Percentiles rank a stretch among this genome's conserved stretches.
Evolutionary conservation across 176 grass and related monocot species (phyloP).

Genomic region (bread wheat (Triticum aestivum)): DNA sequence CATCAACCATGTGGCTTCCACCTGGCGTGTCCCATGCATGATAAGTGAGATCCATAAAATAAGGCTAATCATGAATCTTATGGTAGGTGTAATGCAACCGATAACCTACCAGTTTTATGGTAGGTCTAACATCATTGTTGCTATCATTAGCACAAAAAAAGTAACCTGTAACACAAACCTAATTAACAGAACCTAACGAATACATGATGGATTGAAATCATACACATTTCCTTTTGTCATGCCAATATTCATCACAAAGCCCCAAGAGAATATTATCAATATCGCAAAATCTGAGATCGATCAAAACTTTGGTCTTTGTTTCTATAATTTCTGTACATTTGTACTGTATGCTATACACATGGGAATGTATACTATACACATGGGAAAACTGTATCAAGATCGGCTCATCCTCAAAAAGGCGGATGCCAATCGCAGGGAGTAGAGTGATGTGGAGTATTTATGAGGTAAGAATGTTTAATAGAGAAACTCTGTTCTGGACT

Average conservation of each 20-base stretch:
- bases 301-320: constrained; percentile 3
- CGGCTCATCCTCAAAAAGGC: constrained; percentile 26
- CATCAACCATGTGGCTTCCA: too few relatives aligned
- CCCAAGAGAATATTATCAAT: not conserved
- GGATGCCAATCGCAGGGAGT: constrained; percentile 10
- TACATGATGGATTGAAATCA: not conserved
- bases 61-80: too few relatives aligned
- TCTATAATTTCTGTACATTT: constrained; percentile 22
- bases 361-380: not conserved
- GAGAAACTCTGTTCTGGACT: not conserved
- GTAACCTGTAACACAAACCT: too few relatives aligned
- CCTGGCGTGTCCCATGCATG: too few relatives aligned
- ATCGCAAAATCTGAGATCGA: not conserved
- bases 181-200: too few relatives aligned
- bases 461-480: constrained; percentile 23
- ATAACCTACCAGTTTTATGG: too few relatives aligned
- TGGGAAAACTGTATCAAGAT: not conserved
- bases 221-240: not conserved
- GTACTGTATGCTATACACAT: not conserved
- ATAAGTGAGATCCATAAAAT: too few relatives aligned
- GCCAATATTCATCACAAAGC: not conserved
- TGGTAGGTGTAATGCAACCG: too few relatives aligned
- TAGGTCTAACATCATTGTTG: too few relatives aligned
- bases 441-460: not conserved
- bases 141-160: too few relatives aligned